Evolutionary conservation across 2,329 filamentous ascomycete genomes (phyloP).

Genomic region (Pseudocercospora cruenta): DNA sequence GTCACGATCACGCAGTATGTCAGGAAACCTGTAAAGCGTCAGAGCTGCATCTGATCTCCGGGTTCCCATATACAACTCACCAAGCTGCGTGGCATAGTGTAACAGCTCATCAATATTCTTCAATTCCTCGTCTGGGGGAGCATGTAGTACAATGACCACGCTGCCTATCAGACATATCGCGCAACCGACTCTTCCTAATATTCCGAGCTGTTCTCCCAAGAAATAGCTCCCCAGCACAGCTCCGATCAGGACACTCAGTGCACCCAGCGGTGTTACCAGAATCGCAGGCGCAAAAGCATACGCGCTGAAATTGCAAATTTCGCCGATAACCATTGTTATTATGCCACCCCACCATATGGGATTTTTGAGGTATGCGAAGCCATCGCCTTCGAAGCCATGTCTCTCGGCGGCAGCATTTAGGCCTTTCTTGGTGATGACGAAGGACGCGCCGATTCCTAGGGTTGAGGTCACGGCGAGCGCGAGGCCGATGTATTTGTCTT

Average conservation of each 20-base stretch:
- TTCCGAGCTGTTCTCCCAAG: conserved; percentile 85
- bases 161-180: conserved; percentile 95
- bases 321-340: conserved; percentile 83
- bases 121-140: conserved; percentile 90
- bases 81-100: conserved; percentile 85
- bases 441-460: conserved; percentile 74
- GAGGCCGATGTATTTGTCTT: conserved; percentile 73
- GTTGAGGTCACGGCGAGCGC: conserved; percentile 74
- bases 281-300: conserved; percentile 99
- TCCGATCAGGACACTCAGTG: conserved; percentile 89
- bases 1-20: conserved; percentile 80
- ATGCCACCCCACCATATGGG: conserved; percentile 99
- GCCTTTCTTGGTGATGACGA: conserved; percentile 99
- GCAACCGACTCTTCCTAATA: conserved; percentile 88
- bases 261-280: conserved; percentile 90
- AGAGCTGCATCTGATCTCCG: conserved; percentile 8
- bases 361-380: conserved; percentile 89
- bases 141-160: conserved; percentile 96
- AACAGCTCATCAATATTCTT: conserved; percentile 90
- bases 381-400: conserved; percentile 96
- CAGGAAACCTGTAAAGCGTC: conserved; percentile 71
- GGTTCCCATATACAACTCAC: conserved; percentile 55
- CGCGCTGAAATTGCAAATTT: conserved; percentile 95
- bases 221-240: conserved; percentile 95
- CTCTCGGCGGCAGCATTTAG: conserved; percentile 86